Base-by-base conservation (phyloP, 23 red algal genomes). In the Gracilariopsis chorda region DNA sequence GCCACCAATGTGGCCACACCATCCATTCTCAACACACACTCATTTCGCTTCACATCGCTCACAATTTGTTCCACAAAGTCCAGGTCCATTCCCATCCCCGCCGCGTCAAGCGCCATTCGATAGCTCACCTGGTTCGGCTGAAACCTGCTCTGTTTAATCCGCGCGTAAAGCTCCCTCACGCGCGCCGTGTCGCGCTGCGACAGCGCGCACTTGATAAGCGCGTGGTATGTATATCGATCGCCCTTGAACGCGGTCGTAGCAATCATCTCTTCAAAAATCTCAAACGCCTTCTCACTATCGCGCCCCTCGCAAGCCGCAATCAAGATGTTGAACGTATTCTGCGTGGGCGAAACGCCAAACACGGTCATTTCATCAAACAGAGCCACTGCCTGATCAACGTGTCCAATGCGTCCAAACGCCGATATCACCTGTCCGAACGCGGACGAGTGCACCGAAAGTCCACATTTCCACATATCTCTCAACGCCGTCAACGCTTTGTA, bases 291-390 rank as follows among this genome's bases (percentile, higher is more conserved):
- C 41, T 45, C 51, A 1, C 65, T 40, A 17, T 33, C 17, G 14
- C 43, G 35, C 7, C 61, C 45, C 35, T 65, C 52, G 69, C 80
- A 84, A 46, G 80, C 80, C 2, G 25, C 80, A 46, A 84, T 84
- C 33, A 84, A 46, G 29, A 84, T 84, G 28, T 84, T 84, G 36
- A 64, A 84, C 6, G 80, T 84, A 16, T 16, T 65, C 59, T 84
- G 80, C 41, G 53, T 35, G 3, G 80, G 80, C 34, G 20, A 23
- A 23, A 84, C 80, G 14, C 80, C 80, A 45, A 44, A 51, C 3
- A 84, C 37, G 23, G 58, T 68, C 80, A 84, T 84, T 13, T 39
- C 36, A 51, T 84, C 80, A 33, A 84, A 84, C 0, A 84, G 53
- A 68, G 57, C 57, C 42, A 84, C 60, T 25, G 80, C 80, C 43